Evolutionary conservation across 1,284 basidiomycete species (phyloP).

Genomic region (Xerocomus minutiporus): DNA sequence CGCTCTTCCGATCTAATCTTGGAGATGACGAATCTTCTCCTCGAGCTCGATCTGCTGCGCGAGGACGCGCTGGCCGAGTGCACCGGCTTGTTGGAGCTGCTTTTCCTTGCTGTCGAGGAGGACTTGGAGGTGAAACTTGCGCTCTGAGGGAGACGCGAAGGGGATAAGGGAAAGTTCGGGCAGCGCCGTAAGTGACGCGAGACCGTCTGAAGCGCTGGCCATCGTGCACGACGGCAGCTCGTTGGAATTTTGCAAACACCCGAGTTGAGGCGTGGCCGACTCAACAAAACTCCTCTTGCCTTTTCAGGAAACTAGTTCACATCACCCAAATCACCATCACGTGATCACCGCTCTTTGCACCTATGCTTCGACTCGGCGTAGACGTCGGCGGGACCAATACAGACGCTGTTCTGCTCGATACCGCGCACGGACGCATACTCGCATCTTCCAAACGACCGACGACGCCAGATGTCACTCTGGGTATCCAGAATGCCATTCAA

Average conservation of each 20-base stretch:
- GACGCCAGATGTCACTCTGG: constrained; percentile 33
- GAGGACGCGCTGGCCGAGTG: constrained; percentile 86
- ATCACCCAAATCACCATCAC: constrained; percentile 4
- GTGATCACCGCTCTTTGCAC: neutral
- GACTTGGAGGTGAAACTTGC: constrained; percentile 71
- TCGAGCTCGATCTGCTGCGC: constrained; percentile 90
- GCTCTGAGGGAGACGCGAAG: constrained; percentile 54
- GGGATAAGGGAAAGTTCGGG: constrained; percentile 23
- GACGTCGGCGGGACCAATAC: constrained; percentile 40
- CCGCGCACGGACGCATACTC: constrained; percentile 21
- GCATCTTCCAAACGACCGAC: constrained; percentile 37
- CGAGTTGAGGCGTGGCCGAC: constrained; percentile 9
- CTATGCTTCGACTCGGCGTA: constrained; percentile 29
- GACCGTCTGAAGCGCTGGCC: constrained; percentile 32
- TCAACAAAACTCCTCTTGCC: constrained; percentile 4
- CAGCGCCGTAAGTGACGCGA: constrained; percentile 19
- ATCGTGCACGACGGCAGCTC: constrained; percentile 21
- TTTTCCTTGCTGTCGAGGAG: constrained; percentile 85
- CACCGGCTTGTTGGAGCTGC: constrained; percentile 85
- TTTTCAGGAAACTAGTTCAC: constrained; percentile 18
- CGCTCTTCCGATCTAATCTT: too few species aligned
- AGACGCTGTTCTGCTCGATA: constrained; percentile 35
- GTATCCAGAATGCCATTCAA: constrained; percentile 34
- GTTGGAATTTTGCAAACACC: constrained; percentile 13
- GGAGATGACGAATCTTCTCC: constrained; percentile 76